Base-by-base conservation (phyloP, 1,284 basidiomycete genomes). In the Sporisorium exsertum region DNA sequence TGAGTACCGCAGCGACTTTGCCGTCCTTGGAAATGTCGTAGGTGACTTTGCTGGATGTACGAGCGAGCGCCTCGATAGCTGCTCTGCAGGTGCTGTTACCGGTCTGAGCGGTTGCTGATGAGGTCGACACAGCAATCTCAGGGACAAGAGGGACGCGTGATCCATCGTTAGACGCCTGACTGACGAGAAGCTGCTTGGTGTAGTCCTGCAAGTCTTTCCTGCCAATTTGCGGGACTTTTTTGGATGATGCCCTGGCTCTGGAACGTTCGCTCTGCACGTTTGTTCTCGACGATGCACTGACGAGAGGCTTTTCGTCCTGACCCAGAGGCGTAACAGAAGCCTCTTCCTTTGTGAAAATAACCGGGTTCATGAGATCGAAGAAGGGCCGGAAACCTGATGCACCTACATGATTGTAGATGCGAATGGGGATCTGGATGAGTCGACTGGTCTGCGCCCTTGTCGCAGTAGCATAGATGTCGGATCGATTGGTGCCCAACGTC, bases 51-150 rank as follows among this genome's bases (percentile, higher is more conserved):
- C 91, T 92, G 1, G 93, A 91, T 81, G 93, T 93, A 45, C 94
- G 88, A 16, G 94, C 94, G 47, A 96, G 87, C 50, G 96, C 91
- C 87, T 97, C 94, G 1, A 97, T 93, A 0, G 94, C 94, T 79
- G 95, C 92, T 61, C 93, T 89, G 85, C 94, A 97, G 0, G 92
- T 55, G 35, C 49, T 58, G n/a, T 43, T 58, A 16, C 49, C 57
- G 18, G 42, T 37, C 13, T 53, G 49, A 27, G 20, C 32, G 5
- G 27, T 35, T 0, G 49, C 16, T 4, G 62, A 35, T 3, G 58
- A 33, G 8, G 52, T n/a, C 6, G 68, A 22, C 2, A 54, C 42
- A n/a, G 61, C 58, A n/a, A 61, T 26, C 20, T 64, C 62, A 24
- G 62, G 68, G 29, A 61, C 4, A 13, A 53, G 18, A 3, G 46